phyloP scores from a whole-genome alignment of 2,329 filamentous ascomycete genomes.

The Periglandula ipomoeae region DNA sequence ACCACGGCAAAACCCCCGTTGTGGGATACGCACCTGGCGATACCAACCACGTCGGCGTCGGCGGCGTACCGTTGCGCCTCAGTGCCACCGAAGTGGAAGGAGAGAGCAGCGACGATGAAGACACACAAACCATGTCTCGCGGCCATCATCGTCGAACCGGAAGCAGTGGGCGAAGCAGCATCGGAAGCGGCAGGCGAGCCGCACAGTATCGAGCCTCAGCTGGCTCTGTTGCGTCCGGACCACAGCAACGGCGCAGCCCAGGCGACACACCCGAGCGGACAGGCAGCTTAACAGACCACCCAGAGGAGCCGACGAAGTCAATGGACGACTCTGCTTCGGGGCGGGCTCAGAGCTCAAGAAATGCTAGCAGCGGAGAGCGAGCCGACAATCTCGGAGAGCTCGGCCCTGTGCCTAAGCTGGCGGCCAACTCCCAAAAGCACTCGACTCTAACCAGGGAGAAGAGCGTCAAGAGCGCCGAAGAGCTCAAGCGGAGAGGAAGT shows the following conservation, averaged over 20 bases:
- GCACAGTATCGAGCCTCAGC: slow-evolving; percentile 43
- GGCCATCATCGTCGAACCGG: slow-evolving; percentile 61
- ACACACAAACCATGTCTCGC: slow-evolving; percentile 36
- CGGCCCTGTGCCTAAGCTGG: slow-evolving; percentile 37
- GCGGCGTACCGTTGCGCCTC: slow-evolving; percentile 80
- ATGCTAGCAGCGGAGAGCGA: slow-evolving; percentile 50
- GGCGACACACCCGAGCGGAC: slow-evolving; percentile 46
- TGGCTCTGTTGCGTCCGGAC: slow-evolving; percentile 30
- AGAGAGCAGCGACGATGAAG: slow-evolving; percentile 72
- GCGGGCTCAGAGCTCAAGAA: slow-evolving; percentile 41
- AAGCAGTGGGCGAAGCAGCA: slow-evolving; percentile 67
- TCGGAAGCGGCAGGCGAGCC: slow-evolving; percentile 40
- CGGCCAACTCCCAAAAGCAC: slow-evolving; percentile 49
- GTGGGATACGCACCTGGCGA: slow-evolving; percentile 69
- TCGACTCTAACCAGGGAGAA: slow-evolving; percentile 53
- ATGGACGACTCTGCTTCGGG: slow-evolving; percentile 36
- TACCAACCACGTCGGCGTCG: slow-evolving; percentile 59
- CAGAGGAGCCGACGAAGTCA: slow-evolving; percentile 18
- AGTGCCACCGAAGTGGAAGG: slow-evolving; percentile 94
- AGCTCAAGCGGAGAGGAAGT: slow-evolving; percentile 67
- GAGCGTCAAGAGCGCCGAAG: slow-evolving; percentile 59
- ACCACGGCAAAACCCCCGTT: slow-evolving; percentile 72
- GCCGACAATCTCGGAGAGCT: slow-evolving; percentile 53
- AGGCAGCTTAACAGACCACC: slow-evolving; percentile 39
- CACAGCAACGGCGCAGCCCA: slow-evolving; percentile 37